Conservation (phyloP, 345 rosid species). For the Fremontodendron californicum region DNA sequence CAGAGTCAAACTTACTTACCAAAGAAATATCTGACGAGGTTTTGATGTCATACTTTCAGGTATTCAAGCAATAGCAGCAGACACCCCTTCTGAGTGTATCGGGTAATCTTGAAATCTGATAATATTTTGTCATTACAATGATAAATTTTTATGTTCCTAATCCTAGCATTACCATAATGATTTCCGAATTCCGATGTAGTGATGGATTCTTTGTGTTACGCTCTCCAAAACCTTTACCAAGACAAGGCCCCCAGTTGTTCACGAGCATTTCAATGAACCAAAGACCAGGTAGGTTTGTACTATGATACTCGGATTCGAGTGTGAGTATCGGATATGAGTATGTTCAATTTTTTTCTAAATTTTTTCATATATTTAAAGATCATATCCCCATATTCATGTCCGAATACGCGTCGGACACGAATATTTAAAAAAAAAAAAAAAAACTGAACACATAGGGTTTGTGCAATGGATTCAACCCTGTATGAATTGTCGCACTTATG, state of each 20-base stretch:
- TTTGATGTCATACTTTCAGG: slow-evolving; percentile 15
- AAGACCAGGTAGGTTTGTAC: slow-evolving; percentile 44
- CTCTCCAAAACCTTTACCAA: slow-evolving; percentile 31
- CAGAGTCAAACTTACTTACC: not conserved
- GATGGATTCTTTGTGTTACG: slow-evolving; percentile 17
- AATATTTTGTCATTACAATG: slow-evolving; percentile 3
- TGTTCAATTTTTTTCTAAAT: no score
- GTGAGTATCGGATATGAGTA: no score
- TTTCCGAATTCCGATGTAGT: slow-evolving; percentile 23
- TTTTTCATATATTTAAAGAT: no score
- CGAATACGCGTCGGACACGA: no score
- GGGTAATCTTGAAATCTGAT: slow-evolving; percentile 32
- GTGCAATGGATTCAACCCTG: not conserved
- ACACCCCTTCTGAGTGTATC: slow-evolving; percentile 27
- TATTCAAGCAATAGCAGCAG: slow-evolving; percentile 36
- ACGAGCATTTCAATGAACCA: slow-evolving; percentile 26
- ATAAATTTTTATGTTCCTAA: not conserved
- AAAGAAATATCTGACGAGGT: slow-evolving; percentile 11
- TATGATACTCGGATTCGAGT: no score
- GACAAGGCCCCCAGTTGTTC: slow-evolving; percentile 36
- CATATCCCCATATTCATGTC: no score
- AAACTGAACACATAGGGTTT: no score
- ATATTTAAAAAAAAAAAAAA: no score
- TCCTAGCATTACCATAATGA: not conserved
- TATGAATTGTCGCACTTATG: not conserved